Conservation (phyloP, 2,329 filamentous ascomycete genomes). For the Biscogniauxia mediterranea region DNA sequence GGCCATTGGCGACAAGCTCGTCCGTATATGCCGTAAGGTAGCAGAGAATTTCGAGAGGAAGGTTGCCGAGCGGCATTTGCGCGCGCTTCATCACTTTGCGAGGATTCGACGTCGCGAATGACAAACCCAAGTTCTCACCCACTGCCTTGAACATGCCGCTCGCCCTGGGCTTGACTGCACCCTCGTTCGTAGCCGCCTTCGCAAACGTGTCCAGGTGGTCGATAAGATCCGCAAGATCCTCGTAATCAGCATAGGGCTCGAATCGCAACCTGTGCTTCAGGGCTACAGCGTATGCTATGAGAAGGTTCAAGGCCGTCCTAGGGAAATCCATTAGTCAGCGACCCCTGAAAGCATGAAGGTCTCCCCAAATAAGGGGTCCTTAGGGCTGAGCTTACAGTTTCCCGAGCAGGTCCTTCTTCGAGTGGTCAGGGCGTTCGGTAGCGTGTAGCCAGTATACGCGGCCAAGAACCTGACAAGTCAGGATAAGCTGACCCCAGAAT, state of each 20-base stretch:
- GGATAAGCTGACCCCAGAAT: constrained; percentile 59
- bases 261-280: constrained; percentile 83
- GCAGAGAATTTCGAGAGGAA: constrained; percentile 78
- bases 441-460: constrained; percentile 83
- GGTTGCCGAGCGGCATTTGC: constrained; percentile 71
- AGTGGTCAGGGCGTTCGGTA: constrained; percentile 54
- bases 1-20: constrained; percentile 53
- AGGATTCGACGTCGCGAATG: constrained; percentile 76
- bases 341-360: neutral
- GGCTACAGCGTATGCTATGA: constrained; percentile 73
- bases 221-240: constrained; percentile 68
- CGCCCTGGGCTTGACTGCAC: constrained; percentile 41
- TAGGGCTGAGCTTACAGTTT: constrained; percentile 50
- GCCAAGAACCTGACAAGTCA: constrained; percentile 65
- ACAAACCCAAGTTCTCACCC: constrained; percentile 73
- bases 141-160: constrained; percentile 56
- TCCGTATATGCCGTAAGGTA: constrained; percentile 69
- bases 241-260: constrained; percentile 76
- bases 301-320: constrained; percentile 69
- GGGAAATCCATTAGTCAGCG: constrained; percentile 7
- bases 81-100: constrained; percentile 74
- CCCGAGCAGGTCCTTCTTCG: constrained; percentile 65
- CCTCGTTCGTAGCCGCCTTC: constrained; percentile 45
- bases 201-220: constrained; percentile 75
- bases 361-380: constrained; percentile 24